phyloP scores from a whole-genome alignment of 257 asterid species.

The Coffea canephora region DNA sequence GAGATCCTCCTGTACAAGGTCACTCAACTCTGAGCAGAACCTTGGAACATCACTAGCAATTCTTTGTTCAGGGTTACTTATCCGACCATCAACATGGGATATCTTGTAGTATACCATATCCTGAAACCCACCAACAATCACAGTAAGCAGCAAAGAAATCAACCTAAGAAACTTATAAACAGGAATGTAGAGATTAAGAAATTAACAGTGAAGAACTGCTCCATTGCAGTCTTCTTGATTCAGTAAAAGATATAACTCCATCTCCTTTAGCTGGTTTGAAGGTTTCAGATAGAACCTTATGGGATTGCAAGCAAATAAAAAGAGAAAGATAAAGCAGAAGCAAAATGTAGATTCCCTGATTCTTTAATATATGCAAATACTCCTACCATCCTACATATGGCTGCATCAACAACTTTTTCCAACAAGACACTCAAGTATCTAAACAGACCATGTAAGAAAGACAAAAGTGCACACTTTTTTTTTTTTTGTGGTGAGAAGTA shows the following conservation, averaged over 20 bases:
- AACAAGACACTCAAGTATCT: neutral
- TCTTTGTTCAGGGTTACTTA: slow-evolving; percentile 91
- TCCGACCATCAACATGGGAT: slow-evolving; percentile 98
- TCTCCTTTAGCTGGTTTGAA: neutral
- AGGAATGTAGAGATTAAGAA: neutral
- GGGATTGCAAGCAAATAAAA: too few relatives aligned
- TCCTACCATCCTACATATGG: neutral
- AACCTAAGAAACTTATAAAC: neutral
- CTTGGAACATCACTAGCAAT: slow-evolving; percentile 97
- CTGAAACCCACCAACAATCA: slow-evolving; percentile 41
- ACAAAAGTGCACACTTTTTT: neutral
- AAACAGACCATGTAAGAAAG: neutral
- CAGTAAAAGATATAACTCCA: neutral
- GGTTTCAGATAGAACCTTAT: neutral
- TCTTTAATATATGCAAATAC: neutral
- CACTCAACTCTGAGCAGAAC: slow-evolving; percentile 96
- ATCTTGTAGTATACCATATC: slow-evolving; percentile 97
- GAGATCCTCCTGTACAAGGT: slow-evolving; percentile 95
- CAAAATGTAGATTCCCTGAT: neutral
- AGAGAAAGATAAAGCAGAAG: neutral
- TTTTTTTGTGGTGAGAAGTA: neutral
- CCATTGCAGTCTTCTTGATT: neutral
- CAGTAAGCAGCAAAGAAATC: slow-evolving; percentile 15
- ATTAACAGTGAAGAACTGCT: neutral
- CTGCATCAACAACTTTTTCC: neutral